Base-by-base conservation (phyloP, 164 flowering plant species). In the Nymphaea thermarum region DNA sequence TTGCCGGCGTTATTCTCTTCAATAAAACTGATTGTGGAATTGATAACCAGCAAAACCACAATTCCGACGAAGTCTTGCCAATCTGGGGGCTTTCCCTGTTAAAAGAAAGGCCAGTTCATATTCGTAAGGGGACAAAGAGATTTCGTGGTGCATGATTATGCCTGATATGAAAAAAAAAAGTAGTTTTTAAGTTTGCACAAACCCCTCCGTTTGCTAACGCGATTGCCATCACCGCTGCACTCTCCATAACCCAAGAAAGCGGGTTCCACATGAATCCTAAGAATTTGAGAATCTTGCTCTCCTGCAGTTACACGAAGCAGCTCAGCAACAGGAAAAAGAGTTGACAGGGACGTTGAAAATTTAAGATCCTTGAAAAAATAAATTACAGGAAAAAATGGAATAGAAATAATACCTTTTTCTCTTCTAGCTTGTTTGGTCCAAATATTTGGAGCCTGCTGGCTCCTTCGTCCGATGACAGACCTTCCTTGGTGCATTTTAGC, bases 261-360 rank as follows among this genome's bases (percentile, higher is more conserved):
- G 93, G 93, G 60, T 87, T 87, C 93, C 93, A 87, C 93, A 87
- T 87, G 73, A 87, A 87, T 4, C 93, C 93, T 75, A 87, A 66
- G 74, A 87, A 87, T 78, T 87, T 87, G 78, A 87, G 84, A 59
- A 87, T 0, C 74, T 87, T 87, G 90, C 83, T 87, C 70, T 87
- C 93, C 87, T 86, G 83, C 44, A 70, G 68, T 42, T 18, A n/a
- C 55, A 47, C 4, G 12, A 6, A 6, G 12, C 55, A 47, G 55
- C 7, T 47, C 55, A 47, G 47, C 18, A 53, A n/a, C 10, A 65
- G 47, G 8, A 67, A 65, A 59, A 3, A 12, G 7, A 7, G 17
- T 4, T 44, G 6, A 42, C 14, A 60, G 44, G 4, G 2, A 43
- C 10, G 4, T 25, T 25, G 36, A 25, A 25, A 25, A 25, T 25